A percentile compares a stretch with the other conserved stretches of the same genome.
Evolutionary conservation across 83 land plant species (phyloP).

Genomic region (Larix sibirica): DNA sequence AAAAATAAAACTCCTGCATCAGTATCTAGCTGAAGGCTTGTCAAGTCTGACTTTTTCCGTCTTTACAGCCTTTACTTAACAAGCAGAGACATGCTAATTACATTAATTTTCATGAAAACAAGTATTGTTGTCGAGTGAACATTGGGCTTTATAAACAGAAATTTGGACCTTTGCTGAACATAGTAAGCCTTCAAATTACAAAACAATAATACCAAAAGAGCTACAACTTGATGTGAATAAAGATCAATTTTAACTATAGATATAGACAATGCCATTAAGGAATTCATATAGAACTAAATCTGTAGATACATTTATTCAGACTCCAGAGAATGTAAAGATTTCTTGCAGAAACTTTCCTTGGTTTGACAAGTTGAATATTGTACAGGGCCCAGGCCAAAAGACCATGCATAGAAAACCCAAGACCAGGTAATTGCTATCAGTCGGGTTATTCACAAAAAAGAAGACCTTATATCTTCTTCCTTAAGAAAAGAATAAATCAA

Average conservation of each 20-base stretch:
- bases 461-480: neutral
- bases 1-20: neutral
- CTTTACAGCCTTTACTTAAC: neutral
- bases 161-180: neutral
- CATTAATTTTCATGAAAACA: constrained; percentile 1
- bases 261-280: neutral
- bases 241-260: neutral
- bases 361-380: constrained; percentile 8
- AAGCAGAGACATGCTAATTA: neutral
- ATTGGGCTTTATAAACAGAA: neutral
- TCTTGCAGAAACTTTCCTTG: neutral
- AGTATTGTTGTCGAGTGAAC: neutral
- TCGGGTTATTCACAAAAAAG: neutral
- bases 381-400: neutral
- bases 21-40: neutral
- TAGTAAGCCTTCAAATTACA: neutral
- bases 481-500: neutral
- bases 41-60: neutral
- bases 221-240: neutral
- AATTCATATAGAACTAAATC: neutral
- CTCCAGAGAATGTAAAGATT: neutral
- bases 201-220: neutral
- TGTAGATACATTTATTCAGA: constrained; percentile 13
- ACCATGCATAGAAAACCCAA: neutral
- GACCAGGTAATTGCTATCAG: neutral